Base-by-base conservation (phyloP, 2,329 filamentous ascomycete genomes). In the Diaporthe helianthi region DNA sequence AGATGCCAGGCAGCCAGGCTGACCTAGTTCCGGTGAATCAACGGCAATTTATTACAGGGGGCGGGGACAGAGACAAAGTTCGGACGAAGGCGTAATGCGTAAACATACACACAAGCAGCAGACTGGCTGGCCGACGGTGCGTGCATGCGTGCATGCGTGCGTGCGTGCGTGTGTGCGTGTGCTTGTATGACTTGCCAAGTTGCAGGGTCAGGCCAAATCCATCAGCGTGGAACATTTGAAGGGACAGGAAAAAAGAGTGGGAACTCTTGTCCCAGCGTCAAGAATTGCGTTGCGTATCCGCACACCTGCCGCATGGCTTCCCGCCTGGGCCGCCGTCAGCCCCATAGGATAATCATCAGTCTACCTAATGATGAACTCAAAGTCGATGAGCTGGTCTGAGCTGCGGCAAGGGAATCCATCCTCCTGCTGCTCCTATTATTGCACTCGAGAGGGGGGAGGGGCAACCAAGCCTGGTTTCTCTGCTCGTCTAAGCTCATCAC, bases 61-160 rank as follows among this genome's bases (percentile, higher is more conserved):
- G n/a, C 44, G 58, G 58, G 58, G 58, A 49, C 49, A 63, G 44
- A 49, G 58, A 63, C 58, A 63, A 49, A 63, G 58, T 63, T 63
- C 58, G 58, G 58, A 63, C 17, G 58, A 47, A 63, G 44, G 58
- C 58, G 58, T 49, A 49, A 24, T 63, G 58, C 44, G 44, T 33
- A 60, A 60, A 12, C 17, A 13, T 3, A 5, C 15, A 46, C 7
- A n/a, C 41, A 44, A 19, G 19, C 19, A 22, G 41, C 19, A 29
- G 17, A 19, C 26, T 63, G 44, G 13, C 26, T 63, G 44, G 13
- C 29, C 47, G 44, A n/a, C n/a, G 33, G 55, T 61, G 55, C 19
- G 9, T 60, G 54, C 12, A 33, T 33, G 33, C 12, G 33, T 33
- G 33, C 5, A 12, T n/a, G n/a, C n/a, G n/a, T n/a, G n/a, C n/a